Base-by-base conservation (phyloP, 331 rosid genomes). In the Cydonia oblonga region DNA sequence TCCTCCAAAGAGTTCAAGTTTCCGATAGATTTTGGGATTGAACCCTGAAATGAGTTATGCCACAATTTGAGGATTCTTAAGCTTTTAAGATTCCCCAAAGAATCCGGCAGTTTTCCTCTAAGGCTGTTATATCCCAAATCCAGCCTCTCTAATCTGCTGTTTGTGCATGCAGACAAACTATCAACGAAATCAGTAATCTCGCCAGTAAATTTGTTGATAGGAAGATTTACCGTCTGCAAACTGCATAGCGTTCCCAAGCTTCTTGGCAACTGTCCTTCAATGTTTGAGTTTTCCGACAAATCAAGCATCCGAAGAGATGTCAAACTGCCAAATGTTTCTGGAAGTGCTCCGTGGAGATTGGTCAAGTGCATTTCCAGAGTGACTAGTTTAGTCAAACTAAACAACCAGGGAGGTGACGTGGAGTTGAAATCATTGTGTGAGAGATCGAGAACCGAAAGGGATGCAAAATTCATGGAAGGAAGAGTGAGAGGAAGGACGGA, bases 401-500 rank as follows among this genome's bases (percentile, higher is more conserved):
- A 79, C 32, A 78, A 1, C 79, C 76, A 79, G 5, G 70, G 25
- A 9, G 73, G 59, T 15, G 76, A 44, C 10, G 28, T 60, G 69
- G 79, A 20, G 52, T 28, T 25, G 62, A 82, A 75, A 3, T 0
- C 3, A 28, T 82, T 68, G 42, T 4, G 1, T 7, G 69, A 75
- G 62, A 82, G 81, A 68, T 75, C 79, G 46, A 79, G 78, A 18
- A 42, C 35, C 25, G 25, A 54, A 54, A 71, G 81, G 25, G 79
- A 82, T 11, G 79, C 46, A 44, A 82, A 52, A 64, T 82, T 82
- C 29, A 78, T 20, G 49, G 2, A 53, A 26, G 80, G 78, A 65
- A 75, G 64, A 19, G 53, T 1, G 28, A 26, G 78, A 22, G 78
- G 82, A 42, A 78, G 16, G 22, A 23, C 30, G 28, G 71, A 54